phyloP scores from a whole-genome alignment of 805 yeast genomes.

The Ogataea trehaloabstinens region DNA sequence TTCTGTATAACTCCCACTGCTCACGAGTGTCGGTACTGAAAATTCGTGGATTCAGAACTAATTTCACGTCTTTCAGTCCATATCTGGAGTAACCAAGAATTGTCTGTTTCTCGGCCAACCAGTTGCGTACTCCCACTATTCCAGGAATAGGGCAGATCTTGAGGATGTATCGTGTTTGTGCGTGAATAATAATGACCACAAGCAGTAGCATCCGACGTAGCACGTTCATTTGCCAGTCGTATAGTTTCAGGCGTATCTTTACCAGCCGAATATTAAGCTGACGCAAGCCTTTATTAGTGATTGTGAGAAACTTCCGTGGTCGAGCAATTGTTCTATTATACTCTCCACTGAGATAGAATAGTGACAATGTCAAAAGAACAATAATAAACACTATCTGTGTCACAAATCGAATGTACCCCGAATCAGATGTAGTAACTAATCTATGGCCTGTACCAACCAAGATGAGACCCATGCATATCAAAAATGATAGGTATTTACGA shows the following conservation, averaged over 20 bases:
- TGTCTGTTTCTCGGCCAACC: constrained; percentile 25
- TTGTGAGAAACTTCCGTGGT: constrained; percentile 73
- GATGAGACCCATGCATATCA: constrained; percentile 40
- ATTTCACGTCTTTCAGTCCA: constrained; percentile 76
- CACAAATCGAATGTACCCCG: constrained; percentile 36
- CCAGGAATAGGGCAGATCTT: constrained; percentile 7
- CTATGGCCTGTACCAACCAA: constrained; percentile 36
- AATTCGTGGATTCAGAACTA: constrained; percentile 76
- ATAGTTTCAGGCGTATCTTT: constrained; percentile 45
- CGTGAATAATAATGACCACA: constrained; percentile 15
- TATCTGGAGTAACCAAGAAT: constrained; percentile 44
- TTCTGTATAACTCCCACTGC: constrained; percentile 92
- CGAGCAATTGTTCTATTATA: constrained; percentile 79
- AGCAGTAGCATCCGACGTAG: constrained; percentile 15
- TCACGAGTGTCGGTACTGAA: constrained; percentile 83
- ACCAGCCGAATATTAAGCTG: constrained; percentile 79
- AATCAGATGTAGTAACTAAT: constrained; percentile 23
- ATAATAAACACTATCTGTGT: constrained; percentile 60
- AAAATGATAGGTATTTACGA: constrained; percentile 57
- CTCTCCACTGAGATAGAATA: constrained; percentile 87
- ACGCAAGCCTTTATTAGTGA: constrained; percentile 87
- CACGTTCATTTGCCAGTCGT: constrained; percentile 30
- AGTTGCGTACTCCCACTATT: constrained; percentile 16
- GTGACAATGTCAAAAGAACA: constrained; percentile 60
- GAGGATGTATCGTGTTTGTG: constrained; percentile 7